Percentiles rank a stretch among this genome's conserved stretches.
Evolutionary conservation across 176 grass and related monocot species (phyloP).

Genomic region (Avena atlantica): DNA sequence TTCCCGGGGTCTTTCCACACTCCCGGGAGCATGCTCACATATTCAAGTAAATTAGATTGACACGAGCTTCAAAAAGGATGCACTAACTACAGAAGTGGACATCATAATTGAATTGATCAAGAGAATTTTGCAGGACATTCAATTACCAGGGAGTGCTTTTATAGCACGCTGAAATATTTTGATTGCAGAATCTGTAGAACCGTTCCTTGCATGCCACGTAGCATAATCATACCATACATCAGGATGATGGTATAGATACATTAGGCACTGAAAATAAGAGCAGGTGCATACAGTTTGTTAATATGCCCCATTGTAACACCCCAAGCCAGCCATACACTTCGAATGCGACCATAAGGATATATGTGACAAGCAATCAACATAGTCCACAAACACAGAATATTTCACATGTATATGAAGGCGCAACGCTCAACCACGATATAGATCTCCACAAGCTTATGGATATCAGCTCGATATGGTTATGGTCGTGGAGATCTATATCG

Average conservation of each 20-base stretch:
- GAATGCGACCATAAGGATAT: not conserved
- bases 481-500: not conserved
- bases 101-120: slow-evolving; percentile 18
- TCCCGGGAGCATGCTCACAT: slow-evolving; percentile 27
- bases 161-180: slow-evolving; percentile 97
- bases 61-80: slow-evolving; percentile 16
- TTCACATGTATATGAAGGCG: not conserved
- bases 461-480: not conserved
- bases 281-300: slow-evolving; percentile 19
- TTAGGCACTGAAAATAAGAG: slow-evolving; percentile 72
- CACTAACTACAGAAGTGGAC: slow-evolving; percentile 14
- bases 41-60: slow-evolving; percentile 12
- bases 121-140: slow-evolving; percentile 32
- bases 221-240: slow-evolving; percentile 99
- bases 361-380: not conserved
- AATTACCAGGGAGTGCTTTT: slow-evolving; percentile 94
- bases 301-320: not conserved
- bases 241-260: slow-evolving; percentile 99
- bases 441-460: not conserved
- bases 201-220: slow-evolving; percentile 78
- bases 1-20: not conserved
- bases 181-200: slow-evolving; percentile 78
- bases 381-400: not conserved
- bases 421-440: not conserved
- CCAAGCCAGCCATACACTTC: not conserved